Conservation (phyloP, 352 stramenopile species). For the Phytophthora pisi region DNA sequence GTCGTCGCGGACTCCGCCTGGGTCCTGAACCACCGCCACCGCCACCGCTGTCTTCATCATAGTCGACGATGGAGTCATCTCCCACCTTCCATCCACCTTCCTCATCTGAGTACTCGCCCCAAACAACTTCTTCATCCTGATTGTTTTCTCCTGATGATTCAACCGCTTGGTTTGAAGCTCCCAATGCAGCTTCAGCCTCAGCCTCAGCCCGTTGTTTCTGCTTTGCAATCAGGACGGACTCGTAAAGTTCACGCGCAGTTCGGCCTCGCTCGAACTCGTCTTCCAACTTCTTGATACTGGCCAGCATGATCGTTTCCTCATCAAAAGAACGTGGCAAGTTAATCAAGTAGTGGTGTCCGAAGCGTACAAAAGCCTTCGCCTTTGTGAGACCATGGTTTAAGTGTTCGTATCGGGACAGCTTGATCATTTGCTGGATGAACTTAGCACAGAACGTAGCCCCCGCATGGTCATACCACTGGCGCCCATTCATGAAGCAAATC, state of each 20-base stretch:
- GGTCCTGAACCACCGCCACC: slow-evolving; percentile 8
- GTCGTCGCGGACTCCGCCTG: slow-evolving; percentile 11
- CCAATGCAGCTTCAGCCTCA: slow-evolving; percentile 3
- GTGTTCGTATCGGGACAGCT: slow-evolving; percentile 68
- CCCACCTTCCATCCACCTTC: slow-evolving; percentile 17
- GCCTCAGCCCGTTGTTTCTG: slow-evolving; percentile 39
- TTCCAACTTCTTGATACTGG: slow-evolving; percentile 79
- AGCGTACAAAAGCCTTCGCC: slow-evolving; percentile 72
- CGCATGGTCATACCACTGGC: slow-evolving; percentile 72
- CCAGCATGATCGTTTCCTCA: slow-evolving; percentile 69
- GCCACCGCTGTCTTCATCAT: slow-evolving; percentile 3
- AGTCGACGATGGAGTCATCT: not conserved
- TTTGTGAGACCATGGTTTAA: slow-evolving; percentile 51
- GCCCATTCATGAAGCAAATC: slow-evolving; percentile 74
- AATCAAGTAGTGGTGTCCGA: slow-evolving; percentile 84
- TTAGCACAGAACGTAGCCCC: slow-evolving; percentile 63
- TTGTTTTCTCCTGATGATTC: not conserved
- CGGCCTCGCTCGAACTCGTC: slow-evolving; percentile 80
- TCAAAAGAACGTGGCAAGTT: slow-evolving; percentile 80
- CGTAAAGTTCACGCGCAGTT: slow-evolving; percentile 70
- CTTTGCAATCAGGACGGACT: slow-evolving; percentile 71
- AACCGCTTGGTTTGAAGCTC: slow-evolving; percentile 3
- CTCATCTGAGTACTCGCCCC: slow-evolving; percentile 23
- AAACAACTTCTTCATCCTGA: slow-evolving; percentile 9
- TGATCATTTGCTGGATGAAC: slow-evolving; percentile 85